Conservation (phyloP, 441 rosid species). For the Pelargonium myrrhifolium region DNA sequence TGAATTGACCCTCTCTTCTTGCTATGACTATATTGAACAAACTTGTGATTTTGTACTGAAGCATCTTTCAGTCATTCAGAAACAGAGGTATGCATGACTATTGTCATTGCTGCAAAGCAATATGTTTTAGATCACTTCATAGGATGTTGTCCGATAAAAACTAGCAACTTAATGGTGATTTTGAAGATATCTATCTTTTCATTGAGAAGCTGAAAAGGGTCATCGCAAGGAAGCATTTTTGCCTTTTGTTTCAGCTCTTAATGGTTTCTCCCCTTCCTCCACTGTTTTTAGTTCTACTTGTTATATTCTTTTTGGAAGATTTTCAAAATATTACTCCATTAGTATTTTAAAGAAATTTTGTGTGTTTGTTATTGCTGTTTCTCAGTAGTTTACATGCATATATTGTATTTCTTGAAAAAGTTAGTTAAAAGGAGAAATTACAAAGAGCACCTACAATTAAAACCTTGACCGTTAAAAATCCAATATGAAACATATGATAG, state of each 20-base stretch:
- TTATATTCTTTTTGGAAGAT: background rate
- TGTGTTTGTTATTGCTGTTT: background rate
- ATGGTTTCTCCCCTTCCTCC: too few species aligned
- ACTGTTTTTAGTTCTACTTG: background rate
- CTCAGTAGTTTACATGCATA: background rate
- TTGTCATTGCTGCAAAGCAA: background rate
- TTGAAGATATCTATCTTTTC: background rate
- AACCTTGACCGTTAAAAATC: background rate
- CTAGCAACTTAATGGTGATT: background rate
- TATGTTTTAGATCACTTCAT: background rate
- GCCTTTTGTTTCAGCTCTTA: background rate
- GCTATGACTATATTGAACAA: constrained; percentile 67
- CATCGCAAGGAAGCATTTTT: background rate
- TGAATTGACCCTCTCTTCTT: constrained; percentile 53
- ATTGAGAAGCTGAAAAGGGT: background rate
- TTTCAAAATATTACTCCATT: background rate
- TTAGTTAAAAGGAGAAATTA: background rate
- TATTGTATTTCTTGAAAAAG: background rate
- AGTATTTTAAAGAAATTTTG: background rate
- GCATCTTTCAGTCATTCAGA: constrained; percentile 66
- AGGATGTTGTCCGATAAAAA: background rate
- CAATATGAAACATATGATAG: background rate
- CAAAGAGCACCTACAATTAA: background rate
- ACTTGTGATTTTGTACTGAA: constrained; percentile 54
- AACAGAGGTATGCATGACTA: constrained; percentile 37